phyloP scores from a whole-genome alignment of 148 eudicot genomes.

The Polygonum aviculare region DNA sequence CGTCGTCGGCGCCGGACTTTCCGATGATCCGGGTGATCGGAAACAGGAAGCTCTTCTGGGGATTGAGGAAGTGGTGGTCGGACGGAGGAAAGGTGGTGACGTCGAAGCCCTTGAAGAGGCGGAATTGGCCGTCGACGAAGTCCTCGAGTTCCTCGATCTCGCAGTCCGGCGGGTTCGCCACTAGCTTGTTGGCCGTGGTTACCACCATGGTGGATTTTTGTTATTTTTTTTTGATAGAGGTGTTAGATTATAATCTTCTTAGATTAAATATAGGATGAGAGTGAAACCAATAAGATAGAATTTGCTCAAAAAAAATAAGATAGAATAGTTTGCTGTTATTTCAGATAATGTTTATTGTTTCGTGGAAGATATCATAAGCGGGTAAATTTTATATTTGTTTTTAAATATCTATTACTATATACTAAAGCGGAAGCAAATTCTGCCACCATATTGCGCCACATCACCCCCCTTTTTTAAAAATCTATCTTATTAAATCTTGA shows the following conservation, averaged over 20 bases:
- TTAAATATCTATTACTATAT: too few relatives aligned
- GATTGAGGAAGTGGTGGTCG: slow-evolving; percentile 15
- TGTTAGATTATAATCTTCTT: not conserved
- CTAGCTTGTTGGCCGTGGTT: not conserved
- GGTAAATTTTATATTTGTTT: too few relatives aligned
- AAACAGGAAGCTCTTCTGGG: not conserved
- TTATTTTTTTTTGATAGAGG: not conserved
- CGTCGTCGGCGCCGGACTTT: not conserved
- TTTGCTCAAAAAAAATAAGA: too few relatives aligned
- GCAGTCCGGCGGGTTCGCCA: not conserved
- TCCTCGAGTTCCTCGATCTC: slow-evolving; percentile 18
- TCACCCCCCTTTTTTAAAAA: too few relatives aligned
- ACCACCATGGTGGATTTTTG: not conserved
- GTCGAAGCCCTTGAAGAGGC: slow-evolving; percentile 13
- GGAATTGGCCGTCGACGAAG: slow-evolving; percentile 10
- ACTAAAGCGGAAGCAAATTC: too few relatives aligned
- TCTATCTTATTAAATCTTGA: too few relatives aligned
- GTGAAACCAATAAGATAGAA: too few relatives aligned
- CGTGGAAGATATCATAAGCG: too few relatives aligned
- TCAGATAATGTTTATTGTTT: too few relatives aligned
- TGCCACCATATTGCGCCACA: too few relatives aligned
- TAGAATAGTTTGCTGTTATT: too few relatives aligned
- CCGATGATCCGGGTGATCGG: not conserved
- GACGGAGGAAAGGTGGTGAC: not conserved
- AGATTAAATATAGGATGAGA: not conserved